Percentiles rank a stretch among this genome's conserved stretches.
phyloP scores from a whole-genome alignment of 768 basidiomycete genomes.

The Phylloporus scabripes region DNA sequence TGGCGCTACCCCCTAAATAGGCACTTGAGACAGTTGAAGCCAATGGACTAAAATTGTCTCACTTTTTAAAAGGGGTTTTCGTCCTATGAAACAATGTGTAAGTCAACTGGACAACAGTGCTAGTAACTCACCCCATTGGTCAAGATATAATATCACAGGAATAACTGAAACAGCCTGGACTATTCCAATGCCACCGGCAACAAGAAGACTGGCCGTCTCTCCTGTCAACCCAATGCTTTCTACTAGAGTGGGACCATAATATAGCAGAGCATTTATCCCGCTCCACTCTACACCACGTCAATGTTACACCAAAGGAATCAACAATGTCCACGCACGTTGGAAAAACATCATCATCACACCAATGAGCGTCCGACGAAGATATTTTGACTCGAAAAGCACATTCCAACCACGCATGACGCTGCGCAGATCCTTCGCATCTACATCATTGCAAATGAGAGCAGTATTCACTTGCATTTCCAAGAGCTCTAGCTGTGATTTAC shows the following conservation, averaged over 20 bases:
- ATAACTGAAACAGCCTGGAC: constrained; percentile 72
- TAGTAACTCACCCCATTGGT: constrained; percentile 46
- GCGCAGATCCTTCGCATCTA: constrained; percentile 15
- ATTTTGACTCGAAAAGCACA: constrained; percentile 47
- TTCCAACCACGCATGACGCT: constrained; percentile 41
- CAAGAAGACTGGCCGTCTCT: constrained; percentile 55
- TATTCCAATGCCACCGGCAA: constrained; percentile 74
- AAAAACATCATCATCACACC: constrained; percentile 77
- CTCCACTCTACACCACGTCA: constrained; percentile 59
- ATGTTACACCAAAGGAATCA: not conserved
- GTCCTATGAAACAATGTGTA: constrained; percentile 36
- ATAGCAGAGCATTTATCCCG: constrained; percentile 79
- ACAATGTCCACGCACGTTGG: constrained; percentile 51
- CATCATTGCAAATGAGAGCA: constrained; percentile 41
- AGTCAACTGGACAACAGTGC: not conserved
- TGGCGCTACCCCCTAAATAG: constrained; percentile 45
- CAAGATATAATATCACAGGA: constrained; percentile 68
- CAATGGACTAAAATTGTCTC: not conserved
- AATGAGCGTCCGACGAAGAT: constrained; percentile 58
- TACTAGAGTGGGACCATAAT: constrained; percentile 75
- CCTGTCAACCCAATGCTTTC: constrained; percentile 57
- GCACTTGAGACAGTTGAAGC: not conserved
- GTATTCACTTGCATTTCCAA: constrained; percentile 72
- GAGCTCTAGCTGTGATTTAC: constrained; percentile 51
- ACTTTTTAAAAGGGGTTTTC: constrained; percentile 59